Percentiles rank a stretch among this genome's conserved stretches.
These are phyloP conservation scores for Populus tomentosa DNA, from an alignment of 441 rosid genomes.

Conservation along the genomic window DNA sequence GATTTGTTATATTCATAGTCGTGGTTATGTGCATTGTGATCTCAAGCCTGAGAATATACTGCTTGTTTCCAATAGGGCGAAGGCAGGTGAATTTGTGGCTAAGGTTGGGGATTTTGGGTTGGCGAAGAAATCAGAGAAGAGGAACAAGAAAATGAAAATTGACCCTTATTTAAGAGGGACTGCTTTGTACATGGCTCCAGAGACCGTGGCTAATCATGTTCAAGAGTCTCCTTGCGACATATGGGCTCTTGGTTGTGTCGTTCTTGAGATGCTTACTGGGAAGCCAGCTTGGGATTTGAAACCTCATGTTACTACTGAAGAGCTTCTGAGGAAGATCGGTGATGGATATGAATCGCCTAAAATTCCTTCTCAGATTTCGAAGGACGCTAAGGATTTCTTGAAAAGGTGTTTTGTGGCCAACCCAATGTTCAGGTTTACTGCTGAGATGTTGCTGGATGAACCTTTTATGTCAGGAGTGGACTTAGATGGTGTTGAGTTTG, in stretches of 20 bases:
- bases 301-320: background rate
- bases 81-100: background rate
- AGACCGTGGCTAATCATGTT: slow-evolving; percentile 15
- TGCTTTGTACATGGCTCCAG: slow-evolving; percentile 28
- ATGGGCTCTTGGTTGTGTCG: slow-evolving; percentile 37
- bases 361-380: slow-evolving; percentile 22
- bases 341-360: slow-evolving; percentile 14
- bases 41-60: slow-evolving; percentile 19
- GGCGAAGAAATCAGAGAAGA: slow-evolving; percentile 20
- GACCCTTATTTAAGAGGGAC: slow-evolving; percentile 28
- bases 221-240: slow-evolving; percentile 31
- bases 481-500: background rate
- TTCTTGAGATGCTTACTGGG: slow-evolving; percentile 32
- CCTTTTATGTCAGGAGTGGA: slow-evolving; percentile 19
- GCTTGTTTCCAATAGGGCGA: background rate
- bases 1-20: slow-evolving; percentile 24
- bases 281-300: slow-evolving; percentile 19
- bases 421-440: slow-evolving; percentile 19
- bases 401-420: slow-evolving; percentile 24
- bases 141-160: slow-evolving; percentile 10
- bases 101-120: slow-evolving; percentile 23
- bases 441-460: slow-evolving; percentile 28
- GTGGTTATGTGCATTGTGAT: slow-evolving; percentile 37
- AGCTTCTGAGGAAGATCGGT: slow-evolving; percentile 15
- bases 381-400: slow-evolving; percentile 31